Evolutionary conservation across 208 protist species (phyloP), one percentile per base, ranked within the genome.

Genomic region (Wallacemonas rigidus): DNA sequence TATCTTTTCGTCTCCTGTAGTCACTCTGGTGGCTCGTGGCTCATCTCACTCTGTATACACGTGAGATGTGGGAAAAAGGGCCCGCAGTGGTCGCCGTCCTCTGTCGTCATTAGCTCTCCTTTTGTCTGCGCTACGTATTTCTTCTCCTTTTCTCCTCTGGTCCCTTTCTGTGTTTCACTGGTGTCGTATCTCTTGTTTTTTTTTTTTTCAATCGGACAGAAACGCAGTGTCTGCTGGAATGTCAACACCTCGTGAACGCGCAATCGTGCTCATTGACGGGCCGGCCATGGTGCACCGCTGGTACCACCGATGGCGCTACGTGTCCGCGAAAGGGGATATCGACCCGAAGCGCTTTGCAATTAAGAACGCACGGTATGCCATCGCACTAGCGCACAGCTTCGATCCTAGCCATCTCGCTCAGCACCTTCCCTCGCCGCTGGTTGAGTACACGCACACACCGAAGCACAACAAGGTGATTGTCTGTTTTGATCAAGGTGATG

Each of bases 401-500:
- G 91, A 96, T 62, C 91, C 91, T 17, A 80, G 77, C 39, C 91
- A 96, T 68, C 79, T 96, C 3, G 74, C 84, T 12, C 85, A 93
- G 47, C 88, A 94, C 67, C 81, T 96, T n/a, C 80, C 94, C n/a
- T 94, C 91, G 1, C 91, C 91, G 0, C 89, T 94, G 68, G 64
- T 93, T 41, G 89, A 96, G 72, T 96, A 94, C 75, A 76, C 80
- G 12, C 89, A 92, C 79, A 96, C 91, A 9, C 89, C 86, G 9
- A 96, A 96, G 69, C 79, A 87, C 61, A 96, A 96, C 81, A 90
- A 90, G 72, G 79, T 96, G 14, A 83, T 96, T 53, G 74, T 95
- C 15, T 97, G 83, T 74, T 97, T 97, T 71, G 92, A 97, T 67
- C 84, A 95, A n/a, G 92, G 92, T 11, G 92, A 97, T 75, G 92